These are phyloP conservation scores for Starmera quercuum DNA, from an alignment of 805 yeast species.

Conservation along the genomic window DNA sequence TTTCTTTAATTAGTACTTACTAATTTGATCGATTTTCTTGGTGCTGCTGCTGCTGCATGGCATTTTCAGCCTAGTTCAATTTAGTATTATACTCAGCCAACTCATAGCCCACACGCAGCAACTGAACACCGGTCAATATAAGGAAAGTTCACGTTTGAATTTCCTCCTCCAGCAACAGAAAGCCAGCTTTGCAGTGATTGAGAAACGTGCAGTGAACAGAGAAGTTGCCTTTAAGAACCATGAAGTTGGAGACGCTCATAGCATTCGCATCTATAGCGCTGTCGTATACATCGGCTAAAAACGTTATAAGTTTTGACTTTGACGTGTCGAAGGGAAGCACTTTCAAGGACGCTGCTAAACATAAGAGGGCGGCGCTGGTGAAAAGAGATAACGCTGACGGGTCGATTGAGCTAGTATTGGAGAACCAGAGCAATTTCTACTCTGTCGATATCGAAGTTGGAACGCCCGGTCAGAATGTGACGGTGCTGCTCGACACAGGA, in stretches of 20 bases:
- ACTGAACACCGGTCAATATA: too few species aligned
- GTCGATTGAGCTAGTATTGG: slow-evolving; percentile 23
- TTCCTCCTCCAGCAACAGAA: too few species aligned
- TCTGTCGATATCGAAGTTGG: slow-evolving; percentile 44
- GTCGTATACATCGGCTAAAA: slow-evolving; percentile 1
- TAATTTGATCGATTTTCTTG: too few species aligned
- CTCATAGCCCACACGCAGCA: too few species aligned
- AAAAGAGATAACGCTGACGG: slow-evolving; percentile 21
- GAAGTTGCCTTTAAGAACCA: too few species aligned
- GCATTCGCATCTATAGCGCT: not conserved
- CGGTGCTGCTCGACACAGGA: slow-evolving; percentile 66
- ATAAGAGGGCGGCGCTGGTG: slow-evolving; percentile 3
- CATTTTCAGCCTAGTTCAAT: too few species aligned
- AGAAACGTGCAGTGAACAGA: too few species aligned
- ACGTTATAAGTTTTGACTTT: slow-evolving; percentile 1
- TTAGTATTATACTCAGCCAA: too few species aligned
- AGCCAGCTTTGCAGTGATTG: too few species aligned
- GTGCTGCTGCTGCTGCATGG: too few species aligned
- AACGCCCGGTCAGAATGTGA: slow-evolving; percentile 46
- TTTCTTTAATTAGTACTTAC: too few species aligned
- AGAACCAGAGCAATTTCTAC: slow-evolving; percentile 36
- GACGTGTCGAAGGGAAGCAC: slow-evolving; percentile 2
- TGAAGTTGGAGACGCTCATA: not conserved
- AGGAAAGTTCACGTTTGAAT: too few species aligned
- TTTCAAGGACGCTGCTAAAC: not conserved